phyloP scores from a whole-genome alignment of 495 filamentous ascomycete genomes.

The Aspergillus coremiiformis region DNA sequence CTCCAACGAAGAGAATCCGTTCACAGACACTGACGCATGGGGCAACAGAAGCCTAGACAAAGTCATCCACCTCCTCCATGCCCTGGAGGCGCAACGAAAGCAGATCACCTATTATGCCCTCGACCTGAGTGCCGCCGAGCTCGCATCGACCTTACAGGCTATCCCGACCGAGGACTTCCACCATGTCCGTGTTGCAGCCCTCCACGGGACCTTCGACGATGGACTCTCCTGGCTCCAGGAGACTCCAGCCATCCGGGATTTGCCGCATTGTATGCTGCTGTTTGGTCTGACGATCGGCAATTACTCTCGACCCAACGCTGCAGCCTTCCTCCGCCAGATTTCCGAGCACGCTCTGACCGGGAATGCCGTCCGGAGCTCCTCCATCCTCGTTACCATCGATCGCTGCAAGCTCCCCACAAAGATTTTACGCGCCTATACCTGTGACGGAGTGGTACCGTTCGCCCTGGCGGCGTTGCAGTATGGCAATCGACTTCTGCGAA shows the following conservation, averaged over 20 bases:
- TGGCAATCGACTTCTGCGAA: not conserved
- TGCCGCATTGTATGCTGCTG: not conserved
- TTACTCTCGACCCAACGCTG: not conserved
- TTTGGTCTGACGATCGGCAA: not conserved
- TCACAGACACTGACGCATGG: not conserved
- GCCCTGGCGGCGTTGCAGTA: not conserved
- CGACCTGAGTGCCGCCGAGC: not conserved
- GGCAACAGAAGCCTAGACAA: not conserved
- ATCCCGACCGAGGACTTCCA: not conserved
- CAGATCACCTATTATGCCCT: not conserved
- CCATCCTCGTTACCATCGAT: not conserved
- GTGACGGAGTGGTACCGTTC: not conserved
- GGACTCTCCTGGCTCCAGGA: not conserved
- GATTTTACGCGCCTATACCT: not conserved
- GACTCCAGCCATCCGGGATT: not conserved
- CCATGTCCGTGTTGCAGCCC: not conserved
- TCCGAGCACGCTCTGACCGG: not conserved
- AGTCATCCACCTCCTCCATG: not conserved
- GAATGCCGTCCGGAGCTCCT: too few relatives aligned
- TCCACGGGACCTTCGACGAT: constrained; percentile 1
- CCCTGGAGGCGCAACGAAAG: not conserved
- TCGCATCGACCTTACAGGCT: not conserved
- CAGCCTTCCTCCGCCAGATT: not conserved
- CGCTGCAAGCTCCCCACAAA: not conserved
- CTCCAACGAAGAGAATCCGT: not conserved